phyloP scores from a whole-genome alignment of 768 basidiomycete genomes.

The Mycena vulgaris region DNA sequence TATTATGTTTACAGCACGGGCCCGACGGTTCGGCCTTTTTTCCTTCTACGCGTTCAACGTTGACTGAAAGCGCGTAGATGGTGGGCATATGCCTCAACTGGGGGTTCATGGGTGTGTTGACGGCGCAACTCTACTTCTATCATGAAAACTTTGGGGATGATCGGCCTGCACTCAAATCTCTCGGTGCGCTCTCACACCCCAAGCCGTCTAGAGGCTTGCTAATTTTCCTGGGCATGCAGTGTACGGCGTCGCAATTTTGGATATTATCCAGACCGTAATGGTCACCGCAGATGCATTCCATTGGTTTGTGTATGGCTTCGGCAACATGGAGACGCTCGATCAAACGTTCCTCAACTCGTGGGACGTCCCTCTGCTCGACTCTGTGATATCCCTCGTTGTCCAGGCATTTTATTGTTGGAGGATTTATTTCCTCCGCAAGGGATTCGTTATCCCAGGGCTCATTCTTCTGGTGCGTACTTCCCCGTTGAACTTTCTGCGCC shows the following conservation, averaged over 20 bases:
- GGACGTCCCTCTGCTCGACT: conserved; percentile 39
- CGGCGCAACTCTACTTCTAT: conserved; percentile 23
- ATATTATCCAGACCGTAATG: conserved; percentile 36
- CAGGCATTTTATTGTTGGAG: conserved; percentile 41
- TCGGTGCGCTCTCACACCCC: conserved; percentile 9
- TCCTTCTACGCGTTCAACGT: not conserved
- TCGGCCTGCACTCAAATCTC: conserved; percentile 7
- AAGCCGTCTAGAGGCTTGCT: not conserved
- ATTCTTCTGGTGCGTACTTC: conserved; percentile 20
- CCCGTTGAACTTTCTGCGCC: not conserved
- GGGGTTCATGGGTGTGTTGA: conserved; percentile 28
- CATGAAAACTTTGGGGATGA: conserved; percentile 19
- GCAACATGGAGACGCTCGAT: conserved; percentile 32
- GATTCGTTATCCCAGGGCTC: conserved; percentile 6
- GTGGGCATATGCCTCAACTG: conserved; percentile 31
- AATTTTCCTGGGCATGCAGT: conserved; percentile 21
- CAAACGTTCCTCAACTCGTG: conserved; percentile 35
- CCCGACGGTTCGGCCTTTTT: conserved; percentile 12
- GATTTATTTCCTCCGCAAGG: conserved; percentile 29
- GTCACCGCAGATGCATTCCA: conserved; percentile 42
- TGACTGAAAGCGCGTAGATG: not conserved
- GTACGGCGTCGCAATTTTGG: conserved; percentile 40
- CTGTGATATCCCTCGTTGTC: conserved; percentile 38
- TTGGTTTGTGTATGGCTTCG: conserved; percentile 44
- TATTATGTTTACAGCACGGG: conserved; percentile 7